A percentile compares a stretch with the other conserved stretches of the same genome.
These are phyloP conservation scores for Starmerella sirachaensis DNA, from an alignment of 805 yeast genomes.

Conservation along the genomic window DNA sequence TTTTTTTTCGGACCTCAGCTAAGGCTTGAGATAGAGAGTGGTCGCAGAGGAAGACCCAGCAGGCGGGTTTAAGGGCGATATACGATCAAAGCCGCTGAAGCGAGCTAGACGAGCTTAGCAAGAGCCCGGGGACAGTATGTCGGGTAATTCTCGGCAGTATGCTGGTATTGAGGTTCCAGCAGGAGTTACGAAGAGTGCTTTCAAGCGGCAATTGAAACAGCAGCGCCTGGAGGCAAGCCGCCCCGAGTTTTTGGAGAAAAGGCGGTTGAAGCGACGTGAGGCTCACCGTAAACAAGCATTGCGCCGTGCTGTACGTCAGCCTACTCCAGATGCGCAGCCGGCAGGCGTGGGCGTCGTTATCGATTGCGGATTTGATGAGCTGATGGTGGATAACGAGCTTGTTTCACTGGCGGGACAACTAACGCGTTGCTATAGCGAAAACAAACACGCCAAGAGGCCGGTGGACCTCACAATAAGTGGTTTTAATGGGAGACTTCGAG, in stretches of 20 bases:
- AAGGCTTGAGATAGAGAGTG: too few relatives aligned
- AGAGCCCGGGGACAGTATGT: neutral
- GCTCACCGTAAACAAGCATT: constrained; percentile 13
- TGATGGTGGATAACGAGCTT: constrained; percentile 65
- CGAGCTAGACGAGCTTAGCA: neutral
- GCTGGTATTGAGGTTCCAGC: constrained; percentile 43
- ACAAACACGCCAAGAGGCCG: constrained; percentile 45
- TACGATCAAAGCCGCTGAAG: too few relatives aligned
- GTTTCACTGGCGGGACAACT: constrained; percentile 69
- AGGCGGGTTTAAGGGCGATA: too few relatives aligned
- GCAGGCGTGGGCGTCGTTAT: constrained; percentile 49
- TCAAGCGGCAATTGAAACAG: constrained; percentile 58
- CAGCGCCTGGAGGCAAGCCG: constrained; percentile 52
- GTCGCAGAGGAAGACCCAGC: too few relatives aligned
- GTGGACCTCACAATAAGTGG: constrained; percentile 52
- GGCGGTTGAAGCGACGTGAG: constrained; percentile 41
- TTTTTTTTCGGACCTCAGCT: too few relatives aligned
- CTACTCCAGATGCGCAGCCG: constrained; percentile 13
- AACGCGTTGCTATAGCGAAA: constrained; percentile 69
- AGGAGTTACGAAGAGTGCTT: constrained; percentile 78
- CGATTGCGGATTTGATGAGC: constrained; percentile 84
- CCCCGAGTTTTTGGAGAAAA: constrained; percentile 43
- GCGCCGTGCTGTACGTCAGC: constrained; percentile 14
- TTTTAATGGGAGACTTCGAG: constrained; percentile 51
- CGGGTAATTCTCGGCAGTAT: too few relatives aligned